A percentile compares a stretch with the other conserved stretches of the same genome.
phyloP scores from a whole-genome alignment of 495 filamentous ascomycete genomes.

The Viridothelium virens region DNA sequence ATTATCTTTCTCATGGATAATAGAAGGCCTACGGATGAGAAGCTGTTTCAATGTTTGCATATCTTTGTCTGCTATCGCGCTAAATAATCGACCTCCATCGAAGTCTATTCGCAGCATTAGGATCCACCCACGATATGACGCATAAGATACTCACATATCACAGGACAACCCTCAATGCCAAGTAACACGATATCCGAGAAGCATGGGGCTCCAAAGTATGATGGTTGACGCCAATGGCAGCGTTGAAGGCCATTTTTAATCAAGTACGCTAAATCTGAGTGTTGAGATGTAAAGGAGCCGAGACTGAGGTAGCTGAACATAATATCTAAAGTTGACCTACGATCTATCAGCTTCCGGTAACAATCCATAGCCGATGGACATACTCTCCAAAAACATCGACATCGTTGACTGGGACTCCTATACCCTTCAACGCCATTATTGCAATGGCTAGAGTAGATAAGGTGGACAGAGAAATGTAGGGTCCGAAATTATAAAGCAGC shows the following conservation, averaged over 20 bases:
- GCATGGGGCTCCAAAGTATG: neutral
- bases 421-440: neutral
- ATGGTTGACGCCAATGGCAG: neutral
- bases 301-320: too few relatives aligned
- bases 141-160: neutral
- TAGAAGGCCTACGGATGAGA: neutral
- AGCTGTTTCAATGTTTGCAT: neutral
- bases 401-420: constrained; percentile 2
- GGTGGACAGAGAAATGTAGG: neutral
- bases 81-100: neutral
- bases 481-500: neutral
- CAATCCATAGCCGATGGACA: neutral
- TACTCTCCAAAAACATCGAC: constrained; percentile 1
- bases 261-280: neutral
- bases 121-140: neutral
- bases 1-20: neutral
- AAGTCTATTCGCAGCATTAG: constrained; percentile 2
- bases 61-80: constrained; percentile 7
- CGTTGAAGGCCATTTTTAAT: neutral
- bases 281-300: neutral
- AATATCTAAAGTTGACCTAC: neutral
- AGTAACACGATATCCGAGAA: neutral
- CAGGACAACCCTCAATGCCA: neutral
- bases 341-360: neutral
- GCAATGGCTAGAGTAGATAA: neutral